These are phyloP conservation scores for Yarrowia deformans DNA, from an alignment of 805 yeast genomes.

Conservation along the genomic window DNA sequence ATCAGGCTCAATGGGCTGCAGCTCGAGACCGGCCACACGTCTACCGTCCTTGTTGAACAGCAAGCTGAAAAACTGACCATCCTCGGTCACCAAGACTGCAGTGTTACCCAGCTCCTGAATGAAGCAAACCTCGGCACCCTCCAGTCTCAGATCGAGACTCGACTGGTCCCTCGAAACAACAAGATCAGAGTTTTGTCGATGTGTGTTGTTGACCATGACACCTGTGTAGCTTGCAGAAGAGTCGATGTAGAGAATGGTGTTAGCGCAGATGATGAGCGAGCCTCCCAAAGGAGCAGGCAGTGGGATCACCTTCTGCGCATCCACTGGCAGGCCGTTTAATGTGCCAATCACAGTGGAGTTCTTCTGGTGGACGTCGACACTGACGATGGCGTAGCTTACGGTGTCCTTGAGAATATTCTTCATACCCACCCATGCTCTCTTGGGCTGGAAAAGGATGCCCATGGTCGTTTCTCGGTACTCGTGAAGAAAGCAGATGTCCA, in stretches of 20 bases:
- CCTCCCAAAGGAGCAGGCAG: conserved; percentile 74
- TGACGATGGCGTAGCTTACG: conserved; percentile 64
- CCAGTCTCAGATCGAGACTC: conserved; percentile 61
- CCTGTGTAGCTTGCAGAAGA: conserved; percentile 73
- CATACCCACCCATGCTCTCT: conserved; percentile 80
- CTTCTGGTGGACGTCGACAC: conserved; percentile 67
- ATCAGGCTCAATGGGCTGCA: conserved; percentile 16
- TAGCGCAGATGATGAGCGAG: conserved; percentile 70
- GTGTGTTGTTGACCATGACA: conserved; percentile 66
- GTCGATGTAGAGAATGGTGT: conserved; percentile 79
- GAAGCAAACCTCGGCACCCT: conserved; percentile 53
- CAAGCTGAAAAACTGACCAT: conserved; percentile 56
- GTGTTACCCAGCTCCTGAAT: conserved; percentile 43
- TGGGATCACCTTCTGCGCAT: conserved; percentile 68
- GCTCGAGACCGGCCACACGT: conserved; percentile 43
- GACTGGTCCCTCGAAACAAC: conserved; percentile 57
- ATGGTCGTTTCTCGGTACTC: conserved; percentile 85
- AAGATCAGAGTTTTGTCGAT: conserved; percentile 54
- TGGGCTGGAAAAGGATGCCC: conserved; percentile 66
- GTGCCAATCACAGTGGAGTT: conserved; percentile 72
- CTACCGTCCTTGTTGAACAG: conserved; percentile 53
- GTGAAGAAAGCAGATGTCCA: conserved; percentile 73
- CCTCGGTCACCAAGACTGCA: conserved; percentile 54
- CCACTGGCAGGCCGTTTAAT: conserved; percentile 74
- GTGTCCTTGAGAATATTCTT: conserved; percentile 68